phyloP scores from a whole-genome alignment of 2,329 filamentous ascomycete species.

The Hymenoscyphus linearis region DNA sequence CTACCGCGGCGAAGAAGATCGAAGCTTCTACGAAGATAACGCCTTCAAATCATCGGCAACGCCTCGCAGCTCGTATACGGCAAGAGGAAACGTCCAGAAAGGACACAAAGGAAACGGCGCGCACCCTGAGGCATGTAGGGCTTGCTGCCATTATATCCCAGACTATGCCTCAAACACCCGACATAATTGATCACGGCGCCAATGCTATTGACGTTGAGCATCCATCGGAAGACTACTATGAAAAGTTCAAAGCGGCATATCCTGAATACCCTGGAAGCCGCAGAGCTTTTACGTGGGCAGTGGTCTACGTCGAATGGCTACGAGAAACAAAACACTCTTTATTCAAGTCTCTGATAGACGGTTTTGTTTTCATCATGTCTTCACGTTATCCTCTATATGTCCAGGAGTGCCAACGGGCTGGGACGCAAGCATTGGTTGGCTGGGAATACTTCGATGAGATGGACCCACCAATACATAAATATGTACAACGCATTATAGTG shows the following conservation, averaged over 20 bases:
- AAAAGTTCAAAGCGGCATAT: conserved; percentile 39
- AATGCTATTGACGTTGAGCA: background rate
- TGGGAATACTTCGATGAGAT: background rate
- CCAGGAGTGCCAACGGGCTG: conserved; percentile 20
- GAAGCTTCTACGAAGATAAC: background rate
- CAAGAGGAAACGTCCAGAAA: conserved; percentile 6
- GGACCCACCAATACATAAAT: background rate
- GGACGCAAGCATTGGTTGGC: conserved; percentile 12
- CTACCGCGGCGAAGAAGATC: background rate
- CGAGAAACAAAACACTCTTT: conserved; percentile 32
- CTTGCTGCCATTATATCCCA: background rate
- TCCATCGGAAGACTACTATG: conserved; percentile 23
- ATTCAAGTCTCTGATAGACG: conserved; percentile 45
- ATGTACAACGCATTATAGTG: background rate
- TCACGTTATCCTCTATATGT: conserved; percentile 41
- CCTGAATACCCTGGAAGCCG: conserved; percentile 38
- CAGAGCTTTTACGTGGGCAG: conserved; percentile 41
- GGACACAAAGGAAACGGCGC: conserved; percentile 13
- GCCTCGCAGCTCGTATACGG: background rate
- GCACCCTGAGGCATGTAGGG: conserved; percentile 8
- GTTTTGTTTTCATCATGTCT: conserved; percentile 44
- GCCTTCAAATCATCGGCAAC: conserved; percentile 1
- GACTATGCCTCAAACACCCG: background rate
- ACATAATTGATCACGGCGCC: background rate
- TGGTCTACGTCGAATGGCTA: conserved; percentile 40